These are phyloP conservation scores for Streptanthus diversifolius DNA, from an alignment of 345 rosid genomes.

Conservation along the genomic window DNA sequence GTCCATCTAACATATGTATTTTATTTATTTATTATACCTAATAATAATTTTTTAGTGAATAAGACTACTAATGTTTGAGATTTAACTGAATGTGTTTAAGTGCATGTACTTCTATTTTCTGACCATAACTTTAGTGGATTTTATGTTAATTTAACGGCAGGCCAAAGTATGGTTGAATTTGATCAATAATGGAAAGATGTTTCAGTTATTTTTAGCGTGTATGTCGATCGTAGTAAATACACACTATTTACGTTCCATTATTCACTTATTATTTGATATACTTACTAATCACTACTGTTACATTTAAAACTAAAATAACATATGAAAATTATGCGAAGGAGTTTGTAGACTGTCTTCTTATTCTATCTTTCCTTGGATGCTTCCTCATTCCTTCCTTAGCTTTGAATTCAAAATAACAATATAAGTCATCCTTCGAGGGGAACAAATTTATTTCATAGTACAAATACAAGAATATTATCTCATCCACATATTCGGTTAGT, in stretches of 20 bases:
- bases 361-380: constrained; percentile 12
- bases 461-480: constrained; percentile 15
- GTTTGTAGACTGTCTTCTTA: neutral
- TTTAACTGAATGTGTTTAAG: neutral
- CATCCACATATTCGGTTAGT: constrained; percentile 22
- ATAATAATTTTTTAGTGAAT: neutral
- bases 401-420: constrained; percentile 24
- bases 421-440: constrained; percentile 1
- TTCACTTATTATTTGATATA: neutral
- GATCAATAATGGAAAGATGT: neutral
- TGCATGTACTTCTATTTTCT: neutral
- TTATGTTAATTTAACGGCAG: neutral
- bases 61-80: neutral
- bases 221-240: neutral
- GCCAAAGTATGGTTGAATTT: neutral
- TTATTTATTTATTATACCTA: neutral
- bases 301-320: neutral
- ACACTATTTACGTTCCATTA: neutral
- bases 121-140: neutral
- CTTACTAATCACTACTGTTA: neutral
- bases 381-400: constrained; percentile 3
- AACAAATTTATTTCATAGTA: neutral
- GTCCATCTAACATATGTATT: neutral
- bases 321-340: constrained; percentile 5
- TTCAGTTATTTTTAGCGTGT: no score